Evolutionary conservation across 345 rosid species (phyloP).

Genomic region (Gossypium stocksii): DNA sequence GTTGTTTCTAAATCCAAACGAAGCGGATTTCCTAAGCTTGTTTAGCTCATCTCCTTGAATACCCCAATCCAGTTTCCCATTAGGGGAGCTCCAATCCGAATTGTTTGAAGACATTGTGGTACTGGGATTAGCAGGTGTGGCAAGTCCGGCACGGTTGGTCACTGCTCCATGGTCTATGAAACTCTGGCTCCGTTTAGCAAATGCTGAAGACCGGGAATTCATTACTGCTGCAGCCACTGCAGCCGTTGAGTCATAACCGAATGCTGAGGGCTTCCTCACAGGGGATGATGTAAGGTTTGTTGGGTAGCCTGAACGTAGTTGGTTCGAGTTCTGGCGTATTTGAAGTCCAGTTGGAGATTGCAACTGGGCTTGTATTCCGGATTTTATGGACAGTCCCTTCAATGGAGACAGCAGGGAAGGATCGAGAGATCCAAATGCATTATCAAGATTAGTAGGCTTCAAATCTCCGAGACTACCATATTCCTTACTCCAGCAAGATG

Average conservation of each 20-base stretch:
- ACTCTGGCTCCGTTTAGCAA: constrained; percentile 84
- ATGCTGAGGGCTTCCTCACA: constrained; percentile 43
- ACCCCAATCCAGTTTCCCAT: constrained; percentile 85
- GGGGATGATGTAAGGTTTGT: constrained; percentile 53
- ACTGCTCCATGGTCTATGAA: constrained; percentile 47
- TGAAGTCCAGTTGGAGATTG: constrained; percentile 65
- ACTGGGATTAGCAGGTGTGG: constrained; percentile 41
- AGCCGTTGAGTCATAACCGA: constrained; percentile 71
- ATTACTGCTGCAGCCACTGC: constrained; percentile 86
- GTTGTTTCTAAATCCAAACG: constrained; percentile 30
- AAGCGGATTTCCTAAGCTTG: constrained; percentile 76
- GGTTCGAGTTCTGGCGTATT: constrained; percentile 50
- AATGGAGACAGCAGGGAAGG: constrained; percentile 51
- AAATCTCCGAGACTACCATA: constrained; percentile 36
- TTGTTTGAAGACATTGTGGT: constrained; percentile 48
- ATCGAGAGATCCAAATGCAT: constrained; percentile 58
- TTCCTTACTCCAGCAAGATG: constrained; percentile 44
- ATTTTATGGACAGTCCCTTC: constrained; percentile 39
- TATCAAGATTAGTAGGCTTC: constrained; percentile 55
- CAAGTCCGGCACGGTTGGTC: constrained; percentile 28
- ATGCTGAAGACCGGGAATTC: constrained; percentile 86
- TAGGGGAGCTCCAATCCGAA: constrained; percentile 71
- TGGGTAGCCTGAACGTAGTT: constrained; percentile 60
- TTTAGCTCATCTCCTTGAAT: constrained; percentile 77
- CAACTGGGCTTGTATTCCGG: constrained; percentile 41